Conservation (phyloP, 202 grass and related monocot genomes). For the Bolboschoenoplectus hybrid region DNA sequence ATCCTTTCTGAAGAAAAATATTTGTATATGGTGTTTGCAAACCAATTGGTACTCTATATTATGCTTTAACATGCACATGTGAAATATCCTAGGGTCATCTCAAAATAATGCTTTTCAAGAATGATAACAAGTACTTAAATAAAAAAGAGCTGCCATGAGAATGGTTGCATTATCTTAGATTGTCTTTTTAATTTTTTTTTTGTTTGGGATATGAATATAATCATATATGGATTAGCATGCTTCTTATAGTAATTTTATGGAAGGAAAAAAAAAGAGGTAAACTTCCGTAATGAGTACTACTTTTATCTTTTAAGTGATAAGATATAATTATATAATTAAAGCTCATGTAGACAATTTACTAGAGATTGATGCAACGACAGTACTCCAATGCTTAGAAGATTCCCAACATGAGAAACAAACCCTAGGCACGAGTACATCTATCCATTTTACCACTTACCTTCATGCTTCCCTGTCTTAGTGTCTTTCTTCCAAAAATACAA, state of each 20-base stretch:
- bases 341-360: slow-evolving; percentile 38
- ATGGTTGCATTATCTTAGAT: not conserved
- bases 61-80: not conserved
- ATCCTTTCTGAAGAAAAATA: too few species aligned
- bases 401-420: slow-evolving; percentile 41
- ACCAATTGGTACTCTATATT: too few species aligned
- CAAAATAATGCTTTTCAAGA: not conserved
- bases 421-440: slow-evolving; percentile 28
- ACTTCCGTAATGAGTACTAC: not conserved
- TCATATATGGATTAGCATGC: not conserved
- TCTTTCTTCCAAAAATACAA: slow-evolving; percentile 22
- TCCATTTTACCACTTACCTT: slow-evolving; percentile 30
- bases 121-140: not conserved
- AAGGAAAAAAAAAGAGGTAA: not conserved
- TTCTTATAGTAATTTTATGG: slow-evolving; percentile 19
- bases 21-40: too few species aligned
- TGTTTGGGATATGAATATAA: not conserved
- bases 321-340: not conserved
- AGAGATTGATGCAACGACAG: slow-evolving; percentile 41
- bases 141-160: not conserved
- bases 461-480: slow-evolving; percentile 25
- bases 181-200: not conserved
- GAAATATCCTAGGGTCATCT: not conserved
- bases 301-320: slow-evolving; percentile 27
- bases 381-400: slow-evolving; percentile 36